phyloP scores from a whole-genome alignment of 1,284 basidiomycete genomes.

The Neonothopanus nambi region DNA sequence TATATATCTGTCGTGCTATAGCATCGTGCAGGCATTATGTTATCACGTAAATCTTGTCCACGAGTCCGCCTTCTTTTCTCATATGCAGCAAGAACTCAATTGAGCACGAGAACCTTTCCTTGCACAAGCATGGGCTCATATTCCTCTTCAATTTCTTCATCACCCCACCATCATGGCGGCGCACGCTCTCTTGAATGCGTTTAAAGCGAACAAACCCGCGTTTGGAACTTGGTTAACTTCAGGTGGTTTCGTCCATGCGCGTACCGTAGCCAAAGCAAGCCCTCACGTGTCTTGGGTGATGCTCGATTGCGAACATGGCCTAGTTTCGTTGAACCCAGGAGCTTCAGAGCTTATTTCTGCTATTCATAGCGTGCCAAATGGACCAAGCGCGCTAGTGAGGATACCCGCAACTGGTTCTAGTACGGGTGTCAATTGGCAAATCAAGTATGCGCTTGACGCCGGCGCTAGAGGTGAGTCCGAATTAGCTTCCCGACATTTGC shows the following conservation, averaged over 20 bases:
- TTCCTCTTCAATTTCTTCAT: no score
- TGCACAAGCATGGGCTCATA: no score
- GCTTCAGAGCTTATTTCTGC: constrained; percentile 55
- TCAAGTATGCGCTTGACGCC: constrained; percentile 66
- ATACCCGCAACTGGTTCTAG: constrained; percentile 61
- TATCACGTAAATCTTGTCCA: no score
- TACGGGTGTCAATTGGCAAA: constrained; percentile 60
- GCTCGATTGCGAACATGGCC: constrained; percentile 68
- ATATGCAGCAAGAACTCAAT: no score
- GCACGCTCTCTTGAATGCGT: constrained; percentile 47
- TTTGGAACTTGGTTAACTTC: constrained; percentile 74
- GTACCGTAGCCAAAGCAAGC: constrained; percentile 54
- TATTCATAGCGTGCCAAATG: constrained; percentile 42
- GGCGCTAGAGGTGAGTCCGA: constrained; percentile 56
- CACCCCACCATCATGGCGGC: constrained; percentile 29
- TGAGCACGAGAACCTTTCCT: no score
- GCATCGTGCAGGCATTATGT: no score
- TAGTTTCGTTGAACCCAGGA: constrained; percentile 52
- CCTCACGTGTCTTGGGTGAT: constrained; percentile 60
- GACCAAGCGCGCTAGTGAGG: constrained; percentile 56
- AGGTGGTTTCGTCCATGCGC: constrained; percentile 53
- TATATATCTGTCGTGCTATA: no score
- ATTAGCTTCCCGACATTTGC: background rate
- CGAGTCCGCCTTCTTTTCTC: no score
- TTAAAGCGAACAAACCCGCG: constrained; percentile 54